Evolutionary conservation across 495 filamentous ascomycete genomes (phyloP), one percentile per base, ranked within the genome.

Genomic region (Aspergillus avenaceus): DNA sequence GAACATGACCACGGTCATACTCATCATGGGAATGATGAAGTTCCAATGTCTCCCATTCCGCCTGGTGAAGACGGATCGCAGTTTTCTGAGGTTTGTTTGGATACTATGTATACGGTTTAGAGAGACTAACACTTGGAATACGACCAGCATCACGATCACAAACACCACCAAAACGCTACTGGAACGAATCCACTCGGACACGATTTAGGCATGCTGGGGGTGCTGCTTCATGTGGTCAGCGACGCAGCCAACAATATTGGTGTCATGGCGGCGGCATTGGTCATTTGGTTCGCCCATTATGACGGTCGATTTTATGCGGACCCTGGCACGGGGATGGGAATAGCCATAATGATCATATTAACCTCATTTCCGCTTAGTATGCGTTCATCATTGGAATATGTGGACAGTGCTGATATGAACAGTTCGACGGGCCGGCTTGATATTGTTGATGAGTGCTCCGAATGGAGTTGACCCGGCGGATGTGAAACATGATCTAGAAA

Each of bases 401-500:
- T 23, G 1, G 37, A 18, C 16, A 5, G 25, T 26, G 16, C 31
- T 47, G 12, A 47, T 16, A 5, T 5, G 13, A 22, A 1, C 36
- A 73, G 72, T 76, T 32, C 67, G 65, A 28, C 56, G 56, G 18
- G 52, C 63, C 7, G 76, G 77, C 11, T 36, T 53, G 11, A 91
- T 96, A 36, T 75, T 97, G 8, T 78, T 97, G 1, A 90, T 96
- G 65, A 89, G 88, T 28, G 88, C 86, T 0, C 91, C 91, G 0
- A 81, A 82, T 9, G 84, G 85, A 12, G 82, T 97, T 55, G 76
- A 84, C 24, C 69, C 88, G 45, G 78, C 81, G 36, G 84, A 95
- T 50, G 86, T 97, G 61, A 83, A 88, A 53, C 82, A 87, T 45
- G 91, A 96, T 52, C 58, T 79, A 1, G 74, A 79, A 49, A 65